A percentile compares a stretch with the other conserved stretches of the same genome.
These are phyloP conservation scores for Geranium rotundifolium DNA, from an alignment of 345 rosid genomes.

Conservation along the genomic window DNA sequence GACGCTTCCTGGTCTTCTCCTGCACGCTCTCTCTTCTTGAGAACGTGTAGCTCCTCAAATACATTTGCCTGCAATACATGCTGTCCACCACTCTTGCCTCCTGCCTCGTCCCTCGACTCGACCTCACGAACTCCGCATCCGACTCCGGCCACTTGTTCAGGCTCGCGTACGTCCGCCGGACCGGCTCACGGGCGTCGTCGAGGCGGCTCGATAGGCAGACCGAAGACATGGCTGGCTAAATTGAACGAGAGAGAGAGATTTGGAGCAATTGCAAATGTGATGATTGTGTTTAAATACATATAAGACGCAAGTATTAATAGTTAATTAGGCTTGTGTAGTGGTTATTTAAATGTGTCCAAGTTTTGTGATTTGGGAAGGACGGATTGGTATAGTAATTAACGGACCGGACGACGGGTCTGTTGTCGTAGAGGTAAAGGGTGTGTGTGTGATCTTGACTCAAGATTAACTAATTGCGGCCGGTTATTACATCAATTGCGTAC, in stretches of 20 bases:
- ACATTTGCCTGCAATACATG: slow-evolving; percentile 37
- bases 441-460: no score
- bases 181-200: slow-evolving; percentile 10
- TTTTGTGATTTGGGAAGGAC: no score
- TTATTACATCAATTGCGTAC: no score
- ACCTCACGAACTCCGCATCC: no score
- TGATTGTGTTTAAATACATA: no score
- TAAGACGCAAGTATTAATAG: no score
- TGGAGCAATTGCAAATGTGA: neutral
- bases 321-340: no score
- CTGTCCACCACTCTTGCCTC: slow-evolving; percentile 24
- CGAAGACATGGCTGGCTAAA: slow-evolving; percentile 13
- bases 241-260: neutral
- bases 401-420: no score
- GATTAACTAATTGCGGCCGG: no score
- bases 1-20: slow-evolving; percentile 23
- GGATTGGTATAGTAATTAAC: no score
- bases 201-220: slow-evolving; percentile 19
- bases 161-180: slow-evolving; percentile 16
- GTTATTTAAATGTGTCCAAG: no score
- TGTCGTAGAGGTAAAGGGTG: no score
- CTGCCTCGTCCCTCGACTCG: neutral
- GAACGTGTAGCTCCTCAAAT: slow-evolving; percentile 40
- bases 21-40: slow-evolving; percentile 22
- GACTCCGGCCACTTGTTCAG: slow-evolving; percentile 24